Evolutionary conservation across 2,329 filamentous ascomycete genomes (phyloP), one percentile per base, ranked within the genome.

Genomic region (Penicillium sp.): DNA sequence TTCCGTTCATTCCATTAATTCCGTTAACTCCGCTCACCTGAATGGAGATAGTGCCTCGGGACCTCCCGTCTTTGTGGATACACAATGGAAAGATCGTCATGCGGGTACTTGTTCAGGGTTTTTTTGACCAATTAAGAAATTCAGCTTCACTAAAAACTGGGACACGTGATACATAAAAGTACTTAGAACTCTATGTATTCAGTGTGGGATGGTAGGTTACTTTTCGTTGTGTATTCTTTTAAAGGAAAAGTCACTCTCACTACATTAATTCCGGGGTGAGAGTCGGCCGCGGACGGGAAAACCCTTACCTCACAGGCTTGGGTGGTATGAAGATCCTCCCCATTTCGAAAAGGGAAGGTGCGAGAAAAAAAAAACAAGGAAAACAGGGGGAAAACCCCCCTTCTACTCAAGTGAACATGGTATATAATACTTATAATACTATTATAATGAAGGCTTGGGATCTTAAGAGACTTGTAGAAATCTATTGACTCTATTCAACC

Each of bases 11-110:
- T 9, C 50, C 33, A 33, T 26, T 53, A 38, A 38, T 22, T 26
- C 50, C 50, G 50, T 53, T 53, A 53, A 53, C 8, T 17, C 50
- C 50, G 50, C 50, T 38, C 30, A 24, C 38, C 30, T 17, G 12
- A 24, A 37, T 38, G 10, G 33, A 22, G 19, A 38, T 38, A 28
- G 47, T 10, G 47, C 10, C 26, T 53, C 33, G 50, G 35, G n/a
- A 12, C 30, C 30, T 33, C 30, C 30, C 30, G 28, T 9, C 10
- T 28, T 26, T 30, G 28, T 47, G 44, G 19, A 47, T 4, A 26
- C 8, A 15, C 38, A 2, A 8, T 9, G 44, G 44, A n/a, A 47
- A 28, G 44, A 28, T 47, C 44, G 10, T 26, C 24, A 10, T 13
- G 19, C 22, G 15, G 10, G 22, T 47, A 4, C 9, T 10, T 33